Conservation (phyloP, 2,329 filamentous ascomycete species). For the Chaetomium strumarium region DNA sequence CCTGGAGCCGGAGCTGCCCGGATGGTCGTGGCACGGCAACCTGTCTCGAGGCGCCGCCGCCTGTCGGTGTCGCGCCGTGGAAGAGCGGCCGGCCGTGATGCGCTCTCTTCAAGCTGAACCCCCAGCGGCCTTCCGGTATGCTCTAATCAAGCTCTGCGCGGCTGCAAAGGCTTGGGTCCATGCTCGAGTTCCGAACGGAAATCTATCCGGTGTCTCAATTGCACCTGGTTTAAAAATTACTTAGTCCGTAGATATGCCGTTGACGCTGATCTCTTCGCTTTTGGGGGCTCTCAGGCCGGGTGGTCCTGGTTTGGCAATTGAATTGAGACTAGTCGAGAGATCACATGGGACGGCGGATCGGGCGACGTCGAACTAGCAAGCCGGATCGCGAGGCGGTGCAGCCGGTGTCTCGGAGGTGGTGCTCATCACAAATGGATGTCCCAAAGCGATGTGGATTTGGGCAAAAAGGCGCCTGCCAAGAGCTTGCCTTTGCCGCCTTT, state of each 20-base stretch:
- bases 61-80: not conserved
- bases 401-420: slow-evolving; percentile 6
- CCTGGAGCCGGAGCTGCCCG: not conserved
- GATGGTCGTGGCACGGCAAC: not conserved
- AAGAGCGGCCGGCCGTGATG: too few species aligned
- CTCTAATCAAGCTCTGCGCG: not conserved
- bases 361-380: slow-evolving; percentile 1
- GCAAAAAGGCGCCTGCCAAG: not conserved
- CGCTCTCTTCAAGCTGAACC: too few species aligned
- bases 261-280: too few species aligned
- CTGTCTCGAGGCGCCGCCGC: not conserved
- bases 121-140: not conserved
- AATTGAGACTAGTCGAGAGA: slow-evolving; percentile 1
- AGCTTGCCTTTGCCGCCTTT: too few species aligned
- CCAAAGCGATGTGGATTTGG: not conserved
- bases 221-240: too few species aligned
- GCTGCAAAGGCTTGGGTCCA: slow-evolving; percentile 2
- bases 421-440: not conserved
- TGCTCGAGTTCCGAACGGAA: slow-evolving; percentile 2
- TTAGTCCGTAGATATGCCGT: too few species aligned
- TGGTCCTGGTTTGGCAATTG: not conserved
- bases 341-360: slow-evolving; percentile 5
- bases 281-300: too few species aligned
- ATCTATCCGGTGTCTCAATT: too few species aligned
- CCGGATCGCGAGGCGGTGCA: slow-evolving; percentile 1